Conservation (phyloP, 2,329 filamentous ascomycete genomes). For the Lojkania enalia region DNA sequence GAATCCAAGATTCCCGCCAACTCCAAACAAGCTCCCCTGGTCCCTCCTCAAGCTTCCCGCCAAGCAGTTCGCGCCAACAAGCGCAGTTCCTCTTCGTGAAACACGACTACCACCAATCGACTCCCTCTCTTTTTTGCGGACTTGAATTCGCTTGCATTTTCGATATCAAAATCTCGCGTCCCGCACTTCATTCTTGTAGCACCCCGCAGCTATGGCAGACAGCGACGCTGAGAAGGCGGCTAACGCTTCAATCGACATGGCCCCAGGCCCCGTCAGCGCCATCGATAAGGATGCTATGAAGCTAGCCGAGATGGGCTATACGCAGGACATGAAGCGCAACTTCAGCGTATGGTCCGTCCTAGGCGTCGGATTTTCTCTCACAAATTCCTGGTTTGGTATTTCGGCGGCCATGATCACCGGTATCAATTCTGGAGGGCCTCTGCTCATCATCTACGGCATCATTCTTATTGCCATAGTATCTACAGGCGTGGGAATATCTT, state of each 20-base stretch:
- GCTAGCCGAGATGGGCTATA: conserved; percentile 54
- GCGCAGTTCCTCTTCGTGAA: not conserved
- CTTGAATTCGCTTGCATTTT: not conserved
- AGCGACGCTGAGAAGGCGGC: conserved; percentile 18
- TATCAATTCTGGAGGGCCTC: conserved; percentile 55
- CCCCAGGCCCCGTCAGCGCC: conserved; percentile 10
- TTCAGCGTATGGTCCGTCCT: conserved; percentile 55
- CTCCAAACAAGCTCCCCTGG: conserved; percentile 1
- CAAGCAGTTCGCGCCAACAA: conserved; percentile 1
- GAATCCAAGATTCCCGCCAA: not conserved
- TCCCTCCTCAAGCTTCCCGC: conserved; percentile 1
- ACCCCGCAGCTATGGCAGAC: conserved; percentile 4
- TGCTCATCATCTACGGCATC: conserved; percentile 56
- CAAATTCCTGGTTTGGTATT: conserved; percentile 58
- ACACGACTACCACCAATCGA: not conserved
- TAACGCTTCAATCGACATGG: conserved; percentile 17
- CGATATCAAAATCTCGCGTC: not conserved
- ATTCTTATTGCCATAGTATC: conserved; percentile 52
- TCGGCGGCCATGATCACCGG: conserved; percentile 54
- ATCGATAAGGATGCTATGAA: conserved; percentile 48
- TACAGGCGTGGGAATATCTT: conserved; percentile 50
- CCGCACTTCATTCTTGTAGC: not conserved
- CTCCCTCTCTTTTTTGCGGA: not conserved
- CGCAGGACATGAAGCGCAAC: conserved; percentile 53
- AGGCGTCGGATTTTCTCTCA: conserved; percentile 56